Evolutionary conservation across 495 filamentous ascomycete species (phyloP).

Genomic region (Clohesyomyces aquaticus): DNA sequence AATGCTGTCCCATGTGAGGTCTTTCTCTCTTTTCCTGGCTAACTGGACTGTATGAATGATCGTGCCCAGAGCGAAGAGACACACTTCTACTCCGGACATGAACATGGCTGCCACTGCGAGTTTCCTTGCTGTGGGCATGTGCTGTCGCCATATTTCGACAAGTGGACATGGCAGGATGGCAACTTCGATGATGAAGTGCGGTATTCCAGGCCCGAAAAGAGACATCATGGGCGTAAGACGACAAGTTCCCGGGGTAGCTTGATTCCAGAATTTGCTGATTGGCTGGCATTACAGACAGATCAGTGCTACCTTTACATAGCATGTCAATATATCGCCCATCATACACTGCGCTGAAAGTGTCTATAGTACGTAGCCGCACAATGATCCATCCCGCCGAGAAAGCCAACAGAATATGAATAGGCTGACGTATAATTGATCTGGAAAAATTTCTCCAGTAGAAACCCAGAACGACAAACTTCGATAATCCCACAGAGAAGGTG

Average conservation of each 20-base stretch:
- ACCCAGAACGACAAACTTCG: conserved; percentile 14
- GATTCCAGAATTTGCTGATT: not conserved
- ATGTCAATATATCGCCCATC: too few relatives aligned
- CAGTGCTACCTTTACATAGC: not conserved
- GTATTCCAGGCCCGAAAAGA: not conserved
- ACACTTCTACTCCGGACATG: not conserved
- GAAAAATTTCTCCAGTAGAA: conserved; percentile 6
- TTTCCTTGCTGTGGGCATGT: not conserved
- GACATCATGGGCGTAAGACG: not conserved
- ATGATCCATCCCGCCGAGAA: not conserved
- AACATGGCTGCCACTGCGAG: conserved; percentile 8
- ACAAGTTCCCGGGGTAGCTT: not conserved
- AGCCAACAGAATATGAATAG: not conserved
- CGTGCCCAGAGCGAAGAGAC: not conserved
- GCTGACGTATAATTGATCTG: not conserved
- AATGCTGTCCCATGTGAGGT: conserved; percentile 1
- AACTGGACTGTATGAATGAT: not conserved
- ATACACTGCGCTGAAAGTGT: not conserved
- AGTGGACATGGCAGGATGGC: conserved; percentile 1
- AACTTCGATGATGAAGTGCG: conserved; percentile 3
- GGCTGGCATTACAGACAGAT: not conserved
- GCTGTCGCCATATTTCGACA: not conserved
- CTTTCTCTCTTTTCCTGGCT: not conserved
- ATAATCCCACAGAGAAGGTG: conserved; percentile 3
- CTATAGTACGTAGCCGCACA: not conserved